Evolutionary conservation across 2,329 filamentous ascomycete species (phyloP), one percentile per base, ranked within the genome.

Genomic region (Tolypocladium guangdongense): DNA sequence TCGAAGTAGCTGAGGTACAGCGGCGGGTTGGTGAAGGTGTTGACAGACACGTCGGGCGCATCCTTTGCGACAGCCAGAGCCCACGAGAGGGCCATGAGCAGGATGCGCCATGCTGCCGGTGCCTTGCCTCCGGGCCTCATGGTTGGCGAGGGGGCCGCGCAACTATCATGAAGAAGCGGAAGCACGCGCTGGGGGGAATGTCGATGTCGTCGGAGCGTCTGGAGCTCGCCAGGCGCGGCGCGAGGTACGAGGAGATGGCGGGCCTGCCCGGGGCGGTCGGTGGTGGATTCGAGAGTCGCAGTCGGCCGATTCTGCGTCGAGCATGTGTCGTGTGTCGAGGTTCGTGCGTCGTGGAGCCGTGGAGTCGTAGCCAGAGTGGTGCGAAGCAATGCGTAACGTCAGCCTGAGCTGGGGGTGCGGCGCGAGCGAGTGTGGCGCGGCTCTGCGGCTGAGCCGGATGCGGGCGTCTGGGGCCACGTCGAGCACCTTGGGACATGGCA

Each of bases 1-100:
- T 93, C 86, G 66, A 99, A 97, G 72, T 96, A 99, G 71, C 87
- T 87, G 59, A 96, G 74, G 66, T 84, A 83, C 52, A 72, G 66
- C 1, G 90, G 88, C 52, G 77, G 70, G 62, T 83, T 76, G 46
- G 86, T 74, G 71, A 96, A 88, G 48, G 78, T 70, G 52, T 75
- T 87, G 55, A 76, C 72, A 57, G 78, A 75, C 62, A 96, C 78
- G 53, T 77, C 76, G 27, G 91, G 91, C 49, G 76, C 75, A 63
- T 84, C 79, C 67, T 85, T 86, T 53, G 82, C 73, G 58, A 73
- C 61, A 59, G 65, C 67, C 59, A 66, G 57, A 55, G 70, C 68
- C 66, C 67, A 71, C 50, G 68, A 57, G 38, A 72, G 60, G 55
- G 75, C 71, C 65, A 38, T 24, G 35, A 82, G 67, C 65, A 83